Evolutionary conservation across 2,329 filamentous ascomycete species (phyloP).

Genomic region (Colletotrichum tropicicola): DNA sequence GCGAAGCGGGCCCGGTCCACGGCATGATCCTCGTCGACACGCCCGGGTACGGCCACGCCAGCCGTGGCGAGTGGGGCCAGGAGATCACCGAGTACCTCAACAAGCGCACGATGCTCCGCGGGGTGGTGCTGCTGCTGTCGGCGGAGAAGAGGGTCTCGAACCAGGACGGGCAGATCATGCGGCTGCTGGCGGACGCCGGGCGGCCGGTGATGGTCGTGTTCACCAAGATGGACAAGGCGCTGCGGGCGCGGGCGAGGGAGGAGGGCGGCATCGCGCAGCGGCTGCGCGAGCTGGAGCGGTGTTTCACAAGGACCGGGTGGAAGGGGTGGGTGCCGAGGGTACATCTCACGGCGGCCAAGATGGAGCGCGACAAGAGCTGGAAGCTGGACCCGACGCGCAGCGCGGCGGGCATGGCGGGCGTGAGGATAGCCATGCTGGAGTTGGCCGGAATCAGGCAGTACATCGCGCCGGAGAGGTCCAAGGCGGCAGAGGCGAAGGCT

Average conservation of each 20-base stretch:
- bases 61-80: constrained; percentile 58
- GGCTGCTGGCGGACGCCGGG: constrained; percentile 53
- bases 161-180: constrained; percentile 57
- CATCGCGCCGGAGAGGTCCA: neutral
- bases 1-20: constrained; percentile 52
- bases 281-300: constrained; percentile 22
- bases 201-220: constrained; percentile 59
- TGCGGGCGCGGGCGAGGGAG: constrained; percentile 32
- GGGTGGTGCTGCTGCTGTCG: constrained; percentile 63
- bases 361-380: constrained; percentile 41
- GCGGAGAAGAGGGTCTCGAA: constrained; percentile 60
- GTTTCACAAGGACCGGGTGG: constrained; percentile 10
- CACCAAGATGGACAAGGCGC: constrained; percentile 65
- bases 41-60: constrained; percentile 59
- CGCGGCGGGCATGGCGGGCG: constrained; percentile 49
- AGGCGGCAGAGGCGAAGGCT: neutral
- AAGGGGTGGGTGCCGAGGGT: constrained; percentile 41
- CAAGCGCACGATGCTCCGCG: constrained; percentile 55
- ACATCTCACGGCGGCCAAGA: constrained; percentile 48
- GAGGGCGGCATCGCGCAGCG: constrained; percentile 32
- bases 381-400: constrained; percentile 32
- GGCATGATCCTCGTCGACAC: constrained; percentile 61
- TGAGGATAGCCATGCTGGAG: constrained; percentile 48
- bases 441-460: constrained; percentile 46
- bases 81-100: constrained; percentile 61